These are phyloP conservation scores for Agaricus sinodeliciosus DNA, from an alignment of 768 basidiomycete genomes.

Conservation along the genomic window DNA sequence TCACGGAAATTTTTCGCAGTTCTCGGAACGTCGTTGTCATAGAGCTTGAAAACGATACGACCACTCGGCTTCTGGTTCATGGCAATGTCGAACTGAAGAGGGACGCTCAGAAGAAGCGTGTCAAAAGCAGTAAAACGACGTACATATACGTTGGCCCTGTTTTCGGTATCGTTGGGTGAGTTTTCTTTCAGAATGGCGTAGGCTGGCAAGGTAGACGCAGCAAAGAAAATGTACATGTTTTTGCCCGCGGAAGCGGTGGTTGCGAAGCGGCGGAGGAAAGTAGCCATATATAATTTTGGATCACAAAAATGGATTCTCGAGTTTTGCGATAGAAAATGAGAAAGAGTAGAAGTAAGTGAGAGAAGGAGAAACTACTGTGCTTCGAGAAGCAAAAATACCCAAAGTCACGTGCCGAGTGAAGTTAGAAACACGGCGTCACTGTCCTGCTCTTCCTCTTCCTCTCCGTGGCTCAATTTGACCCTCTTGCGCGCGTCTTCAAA, in stretches of 20 bases:
- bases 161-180: neutral
- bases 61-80: slow-evolving; percentile 58
- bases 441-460: no score
- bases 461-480: no score
- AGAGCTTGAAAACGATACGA: slow-evolving; percentile 78
- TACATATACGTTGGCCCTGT: slow-evolving; percentile 14
- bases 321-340: no score
- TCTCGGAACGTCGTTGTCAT: slow-evolving; percentile 75
- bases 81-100: slow-evolving; percentile 51
- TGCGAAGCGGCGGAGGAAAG: slow-evolving; percentile 44
- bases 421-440: no score
- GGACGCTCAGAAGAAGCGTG: neutral
- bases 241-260: slow-evolving; percentile 38
- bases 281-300: slow-evolving; percentile 28
- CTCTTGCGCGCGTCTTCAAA: neutral
- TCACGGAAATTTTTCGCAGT: slow-evolving; percentile 80
- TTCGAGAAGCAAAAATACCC: no score
- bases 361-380: no score
- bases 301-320: no score
- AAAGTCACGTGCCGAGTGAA: no score
- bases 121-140: neutral
- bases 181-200: slow-evolving; percentile 23
- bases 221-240: slow-evolving; percentile 28
- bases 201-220: slow-evolving; percentile 23
- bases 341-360: no score